Percentiles rank a stretch among this genome's conserved stretches.
Conservation (phyloP, 2,329 filamentous ascomycete species). For the Fusarium torreyae region DNA sequence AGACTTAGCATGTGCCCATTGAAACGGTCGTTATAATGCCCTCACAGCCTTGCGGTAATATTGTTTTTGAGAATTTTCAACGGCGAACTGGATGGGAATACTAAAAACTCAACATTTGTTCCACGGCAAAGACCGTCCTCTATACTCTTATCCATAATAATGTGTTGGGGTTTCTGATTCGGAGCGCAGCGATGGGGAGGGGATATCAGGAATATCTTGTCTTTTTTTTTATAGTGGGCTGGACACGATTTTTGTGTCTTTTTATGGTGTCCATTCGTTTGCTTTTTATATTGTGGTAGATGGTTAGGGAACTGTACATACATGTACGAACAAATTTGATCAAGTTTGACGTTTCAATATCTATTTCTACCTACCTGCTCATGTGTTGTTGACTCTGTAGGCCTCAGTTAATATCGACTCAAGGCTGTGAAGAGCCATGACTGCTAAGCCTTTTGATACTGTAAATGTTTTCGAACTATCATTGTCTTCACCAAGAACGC, state of each 20-base stretch:
- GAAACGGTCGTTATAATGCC: slow-evolving; percentile 40
- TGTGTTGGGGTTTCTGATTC: slow-evolving; percentile 37
- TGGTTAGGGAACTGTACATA: slow-evolving; percentile 43
- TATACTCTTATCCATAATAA: slow-evolving; percentile 47
- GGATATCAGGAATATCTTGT: slow-evolving; percentile 19
- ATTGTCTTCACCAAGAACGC: not conserved
- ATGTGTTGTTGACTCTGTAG: not conserved
- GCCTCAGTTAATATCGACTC: not conserved
- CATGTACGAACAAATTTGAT: slow-evolving; percentile 48
- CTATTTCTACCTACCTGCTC: not conserved
- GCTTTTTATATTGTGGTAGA: slow-evolving; percentile 36
- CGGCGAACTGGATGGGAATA: slow-evolving; percentile 46
- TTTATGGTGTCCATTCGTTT: slow-evolving; percentile 42
- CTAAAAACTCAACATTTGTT: slow-evolving; percentile 44
- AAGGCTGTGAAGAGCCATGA: not conserved
- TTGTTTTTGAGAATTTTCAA: slow-evolving; percentile 35
- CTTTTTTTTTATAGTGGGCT: slow-evolving; percentile 23
- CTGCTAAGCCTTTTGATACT: too few relatives aligned
- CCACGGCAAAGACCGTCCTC: slow-evolving; percentile 24
- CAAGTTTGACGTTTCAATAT: slow-evolving; percentile 28
- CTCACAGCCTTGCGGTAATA: slow-evolving; percentile 30
- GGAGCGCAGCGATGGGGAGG: slow-evolving; percentile 35
- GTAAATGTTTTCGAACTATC: too few relatives aligned
- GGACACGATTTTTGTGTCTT: slow-evolving; percentile 19
- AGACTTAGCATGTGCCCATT: slow-evolving; percentile 24